Evolutionary conservation across 306 rosid genomes (phyloP).

Genomic region (Cucurbita maxima): DNA sequence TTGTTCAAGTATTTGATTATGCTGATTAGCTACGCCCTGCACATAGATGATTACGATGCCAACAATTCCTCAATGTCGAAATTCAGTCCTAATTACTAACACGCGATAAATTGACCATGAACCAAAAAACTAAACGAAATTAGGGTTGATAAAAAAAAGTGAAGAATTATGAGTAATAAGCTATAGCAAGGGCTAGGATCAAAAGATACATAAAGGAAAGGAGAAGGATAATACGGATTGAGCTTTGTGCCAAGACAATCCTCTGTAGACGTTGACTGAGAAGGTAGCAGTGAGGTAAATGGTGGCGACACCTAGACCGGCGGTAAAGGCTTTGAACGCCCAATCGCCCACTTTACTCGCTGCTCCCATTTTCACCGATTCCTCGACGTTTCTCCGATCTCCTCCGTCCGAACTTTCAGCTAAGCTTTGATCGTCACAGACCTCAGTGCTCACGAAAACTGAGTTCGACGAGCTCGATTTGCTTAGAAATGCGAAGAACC

Average conservation of each 20-base stretch:
- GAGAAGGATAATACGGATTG: constrained; percentile 34
- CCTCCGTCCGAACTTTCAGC: not conserved
- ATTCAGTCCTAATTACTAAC: not conserved
- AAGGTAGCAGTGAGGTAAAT: constrained; percentile 62
- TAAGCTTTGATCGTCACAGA: not conserved
- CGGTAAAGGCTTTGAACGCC: constrained; percentile 66
- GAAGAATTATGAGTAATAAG: not conserved
- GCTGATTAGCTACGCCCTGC: not conserved
- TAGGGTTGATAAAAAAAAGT: not conserved
- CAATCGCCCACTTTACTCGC: constrained; percentile 54
- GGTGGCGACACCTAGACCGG: constrained; percentile 54
- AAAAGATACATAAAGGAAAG: not conserved
- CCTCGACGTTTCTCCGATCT: not conserved
- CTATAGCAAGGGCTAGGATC: not conserved
- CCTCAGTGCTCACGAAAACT: not conserved
- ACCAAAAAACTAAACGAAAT: not conserved
- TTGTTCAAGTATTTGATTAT: not conserved
- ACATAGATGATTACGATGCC: not conserved
- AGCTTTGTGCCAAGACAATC: constrained; percentile 77
- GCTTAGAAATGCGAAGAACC: not conserved
- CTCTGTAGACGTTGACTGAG: constrained; percentile 61
- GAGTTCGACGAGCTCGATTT: not conserved
- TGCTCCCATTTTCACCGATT: constrained; percentile 34
- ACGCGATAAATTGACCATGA: not conserved
- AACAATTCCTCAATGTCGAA: not conserved